These are phyloP conservation scores for Lathyrus oleraceus DNA, from an alignment of 306 rosid genomes.

Conservation along the genomic window DNA sequence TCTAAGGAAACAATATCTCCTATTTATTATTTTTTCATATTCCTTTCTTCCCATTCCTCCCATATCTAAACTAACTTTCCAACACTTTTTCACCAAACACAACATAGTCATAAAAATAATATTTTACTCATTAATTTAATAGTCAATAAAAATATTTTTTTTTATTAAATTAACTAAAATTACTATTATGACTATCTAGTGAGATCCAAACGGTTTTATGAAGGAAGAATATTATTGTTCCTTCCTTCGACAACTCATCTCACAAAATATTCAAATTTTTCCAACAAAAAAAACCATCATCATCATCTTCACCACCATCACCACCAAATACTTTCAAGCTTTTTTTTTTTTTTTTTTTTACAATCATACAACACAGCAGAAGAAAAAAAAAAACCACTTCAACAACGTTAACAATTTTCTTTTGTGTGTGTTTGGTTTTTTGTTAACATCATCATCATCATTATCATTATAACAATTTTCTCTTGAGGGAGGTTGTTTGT, in stretches of 20 bases:
- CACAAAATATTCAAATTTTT: constrained; percentile 38
- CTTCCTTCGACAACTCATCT: constrained; percentile 46
- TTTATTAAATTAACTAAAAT: too few relatives aligned
- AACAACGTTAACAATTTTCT: constrained; percentile 4
- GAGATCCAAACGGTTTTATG: constrained; percentile 54
- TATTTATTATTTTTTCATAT: too few relatives aligned
- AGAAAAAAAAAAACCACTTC: constrained; percentile 13
- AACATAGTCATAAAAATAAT: too few relatives aligned
- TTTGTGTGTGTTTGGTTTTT: constrained; percentile 24
- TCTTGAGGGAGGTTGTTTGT: constrained; percentile 57
- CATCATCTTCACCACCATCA: constrained; percentile 19
- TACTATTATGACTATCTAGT: too few relatives aligned
- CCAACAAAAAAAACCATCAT: constrained; percentile 26
- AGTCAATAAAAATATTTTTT: too few relatives aligned
- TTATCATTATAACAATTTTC: not conserved
- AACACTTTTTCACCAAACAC: too few relatives aligned
- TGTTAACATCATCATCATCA: not conserved
- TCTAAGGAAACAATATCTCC: too few relatives aligned
- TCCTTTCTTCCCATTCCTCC: too few relatives aligned
- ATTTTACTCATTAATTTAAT: too few relatives aligned
- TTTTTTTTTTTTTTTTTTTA: not conserved
- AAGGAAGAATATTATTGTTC: constrained; percentile 42
- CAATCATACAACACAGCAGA: not conserved
- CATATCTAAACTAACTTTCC: too few relatives aligned
- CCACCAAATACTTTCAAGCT: not conserved